Conservation (phyloP, 1,139 yeast species). For the Scheffersomyces quercinus region DNA sequence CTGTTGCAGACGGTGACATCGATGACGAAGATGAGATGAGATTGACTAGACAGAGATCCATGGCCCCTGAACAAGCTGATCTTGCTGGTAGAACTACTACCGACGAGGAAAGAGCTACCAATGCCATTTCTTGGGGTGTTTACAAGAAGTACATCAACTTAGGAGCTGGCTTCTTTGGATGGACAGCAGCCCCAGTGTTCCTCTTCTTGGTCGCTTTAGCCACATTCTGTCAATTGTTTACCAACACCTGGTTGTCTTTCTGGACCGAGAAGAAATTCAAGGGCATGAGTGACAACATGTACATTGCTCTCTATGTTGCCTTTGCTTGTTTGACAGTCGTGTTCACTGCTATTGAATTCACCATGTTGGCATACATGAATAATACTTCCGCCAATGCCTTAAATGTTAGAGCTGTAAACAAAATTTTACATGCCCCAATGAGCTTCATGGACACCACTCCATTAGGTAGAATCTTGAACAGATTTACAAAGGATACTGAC, state of each 20-base stretch:
- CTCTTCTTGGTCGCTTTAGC: constrained; percentile 18
- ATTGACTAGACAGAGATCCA: constrained; percentile 6
- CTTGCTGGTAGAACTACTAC: constrained; percentile 26
- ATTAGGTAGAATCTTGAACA: constrained; percentile 45
- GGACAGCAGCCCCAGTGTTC: constrained; percentile 31
- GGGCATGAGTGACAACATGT: constrained; percentile 17
- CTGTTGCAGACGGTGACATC: constrained; percentile 2
- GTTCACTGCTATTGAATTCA: constrained; percentile 52
- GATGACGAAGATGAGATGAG: constrained; percentile 5
- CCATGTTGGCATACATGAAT: constrained; percentile 55
- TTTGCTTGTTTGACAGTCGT: constrained; percentile 42
- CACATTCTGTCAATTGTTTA: constrained; percentile 27
- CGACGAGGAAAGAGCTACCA: constrained; percentile 42
- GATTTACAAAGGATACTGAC: constrained; percentile 59
- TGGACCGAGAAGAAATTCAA: constrained; percentile 34
- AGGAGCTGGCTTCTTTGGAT: constrained; percentile 56
- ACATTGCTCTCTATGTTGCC: constrained; percentile 31
- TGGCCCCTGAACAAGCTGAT: constrained; percentile 4
- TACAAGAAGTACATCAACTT: constrained; percentile 49
- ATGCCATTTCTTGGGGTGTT: constrained; percentile 32
- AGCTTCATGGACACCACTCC: constrained; percentile 48
- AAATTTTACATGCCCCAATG: constrained; percentile 47
- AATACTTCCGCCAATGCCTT: constrained; percentile 41
- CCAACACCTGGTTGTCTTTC: constrained; percentile 41
- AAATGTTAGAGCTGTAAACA: constrained; percentile 38